A percentile compares a stretch with the other conserved stretches of the same genome.
Evolutionary conservation across 2,329 filamentous ascomycete species (phyloP).

Genomic region (Amauroascus niger): DNA sequence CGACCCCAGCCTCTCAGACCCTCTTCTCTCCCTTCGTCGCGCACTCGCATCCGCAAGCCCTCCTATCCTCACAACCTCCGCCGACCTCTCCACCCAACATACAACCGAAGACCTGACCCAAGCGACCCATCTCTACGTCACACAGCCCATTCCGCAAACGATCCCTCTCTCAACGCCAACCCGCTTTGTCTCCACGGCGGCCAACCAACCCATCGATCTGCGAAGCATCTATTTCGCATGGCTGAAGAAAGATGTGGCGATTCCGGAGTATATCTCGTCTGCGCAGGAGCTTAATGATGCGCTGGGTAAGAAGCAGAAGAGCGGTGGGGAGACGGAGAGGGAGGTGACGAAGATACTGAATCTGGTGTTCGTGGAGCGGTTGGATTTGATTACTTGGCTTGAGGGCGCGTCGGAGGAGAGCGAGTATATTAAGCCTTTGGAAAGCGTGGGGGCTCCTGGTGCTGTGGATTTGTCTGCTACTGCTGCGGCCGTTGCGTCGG

Average conservation of each 20-base stretch:
- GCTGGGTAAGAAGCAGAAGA: slow-evolving; percentile 41
- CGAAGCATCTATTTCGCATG: slow-evolving; percentile 95
- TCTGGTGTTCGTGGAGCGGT: slow-evolving; percentile 78
- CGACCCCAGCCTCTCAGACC: slow-evolving; percentile 51
- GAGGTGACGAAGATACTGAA: slow-evolving; percentile 58
- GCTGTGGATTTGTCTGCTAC: slow-evolving; percentile 35
- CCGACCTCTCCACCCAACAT: slow-evolving; percentile 54
- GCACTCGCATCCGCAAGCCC: slow-evolving; percentile 61
- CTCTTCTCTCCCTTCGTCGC: slow-evolving; percentile 72
- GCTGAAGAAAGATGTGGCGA: slow-evolving; percentile 81
- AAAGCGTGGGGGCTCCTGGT: slow-evolving; percentile 46
- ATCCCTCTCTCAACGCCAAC: slow-evolving; percentile 65
- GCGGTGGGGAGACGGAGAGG: slow-evolving; percentile 42
- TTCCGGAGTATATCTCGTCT: slow-evolving; percentile 82
- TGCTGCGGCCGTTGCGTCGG: slow-evolving; percentile 43
- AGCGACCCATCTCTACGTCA: slow-evolving; percentile 72
- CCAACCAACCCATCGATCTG: slow-evolving; percentile 61
- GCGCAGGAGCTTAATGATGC: slow-evolving; percentile 73
- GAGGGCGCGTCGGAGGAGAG: slow-evolving; percentile 82
- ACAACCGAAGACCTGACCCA: slow-evolving; percentile 54
- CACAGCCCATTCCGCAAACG: slow-evolving; percentile 48
- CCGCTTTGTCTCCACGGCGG: slow-evolving; percentile 71
- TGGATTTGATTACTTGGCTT: slow-evolving; percentile 89
- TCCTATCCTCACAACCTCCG: slow-evolving; percentile 63
- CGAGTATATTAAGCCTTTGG: slow-evolving; percentile 82